phyloP scores from a whole-genome alignment of 441 rosid species.

The Corymbia calophylla region DNA sequence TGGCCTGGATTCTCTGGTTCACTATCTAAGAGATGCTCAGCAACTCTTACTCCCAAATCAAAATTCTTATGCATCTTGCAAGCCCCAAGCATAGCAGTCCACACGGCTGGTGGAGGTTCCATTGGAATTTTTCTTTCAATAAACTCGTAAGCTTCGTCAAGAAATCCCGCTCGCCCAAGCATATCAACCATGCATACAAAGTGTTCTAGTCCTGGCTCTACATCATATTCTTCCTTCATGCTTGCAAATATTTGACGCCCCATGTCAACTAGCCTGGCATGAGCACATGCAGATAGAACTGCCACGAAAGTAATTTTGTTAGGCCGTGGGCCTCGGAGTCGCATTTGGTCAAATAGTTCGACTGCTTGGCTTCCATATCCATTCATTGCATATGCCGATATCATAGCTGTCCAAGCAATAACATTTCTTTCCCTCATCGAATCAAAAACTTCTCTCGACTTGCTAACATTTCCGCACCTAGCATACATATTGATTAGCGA shows the following conservation, averaged over 20 bases:
- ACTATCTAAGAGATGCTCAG: constrained; percentile 54
- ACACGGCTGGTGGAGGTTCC: constrained; percentile 56
- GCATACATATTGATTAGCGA: constrained; percentile 75
- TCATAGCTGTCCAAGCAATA: constrained; percentile 83
- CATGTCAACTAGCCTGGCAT: constrained; percentile 57
- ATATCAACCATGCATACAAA: constrained; percentile 78
- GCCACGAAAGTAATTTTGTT: constrained; percentile 71
- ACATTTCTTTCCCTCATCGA: constrained; percentile 55
- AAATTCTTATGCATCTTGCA: constrained; percentile 90
- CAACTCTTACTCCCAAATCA: constrained; percentile 64
- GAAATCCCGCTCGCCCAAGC: constrained; percentile 85
- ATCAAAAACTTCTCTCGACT: constrained; percentile 57
- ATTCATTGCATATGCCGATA: constrained; percentile 77
- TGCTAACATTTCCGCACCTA: constrained; percentile 59
- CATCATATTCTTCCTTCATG: constrained; percentile 40
- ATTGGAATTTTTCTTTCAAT: constrained; percentile 32
- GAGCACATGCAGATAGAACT: constrained; percentile 80
- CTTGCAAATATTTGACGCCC: constrained; percentile 45
- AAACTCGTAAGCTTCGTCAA: constrained; percentile 54
- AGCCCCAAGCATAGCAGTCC: constrained; percentile 95
- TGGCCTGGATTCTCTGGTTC: constrained; percentile 88
- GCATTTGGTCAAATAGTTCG: constrained; percentile 51
- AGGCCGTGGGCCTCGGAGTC: constrained; percentile 29
- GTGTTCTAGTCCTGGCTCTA: constrained; percentile 62
- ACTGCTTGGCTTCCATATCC: constrained; percentile 60